Conservation (phyloP, 441 rosid species). For the Aquilaria agallochum region DNA sequence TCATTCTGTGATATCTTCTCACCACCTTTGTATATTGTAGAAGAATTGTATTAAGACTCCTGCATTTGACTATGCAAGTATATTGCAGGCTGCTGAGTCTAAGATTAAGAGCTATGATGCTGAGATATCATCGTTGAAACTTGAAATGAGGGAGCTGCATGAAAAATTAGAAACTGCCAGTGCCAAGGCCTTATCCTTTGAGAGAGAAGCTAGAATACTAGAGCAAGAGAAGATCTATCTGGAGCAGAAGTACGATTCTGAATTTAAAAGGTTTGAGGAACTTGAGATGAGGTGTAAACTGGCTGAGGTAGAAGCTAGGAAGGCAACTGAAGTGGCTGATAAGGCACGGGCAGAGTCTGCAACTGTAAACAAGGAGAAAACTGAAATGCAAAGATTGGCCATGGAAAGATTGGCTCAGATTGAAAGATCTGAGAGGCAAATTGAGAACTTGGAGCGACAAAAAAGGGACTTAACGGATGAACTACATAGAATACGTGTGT, state of each 20-base stretch:
- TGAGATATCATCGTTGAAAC: slow-evolving; percentile 61
- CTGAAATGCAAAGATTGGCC: slow-evolving; percentile 75
- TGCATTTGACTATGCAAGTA: slow-evolving; percentile 11
- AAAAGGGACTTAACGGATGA: slow-evolving; percentile 59
- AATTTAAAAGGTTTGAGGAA: slow-evolving; percentile 83
- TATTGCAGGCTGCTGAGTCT: slow-evolving; percentile 88
- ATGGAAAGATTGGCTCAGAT: slow-evolving; percentile 90
- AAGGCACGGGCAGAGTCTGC: slow-evolving; percentile 83
- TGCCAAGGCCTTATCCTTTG: slow-evolving; percentile 72
- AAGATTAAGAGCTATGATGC: slow-evolving; percentile 70
- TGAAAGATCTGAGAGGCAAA: slow-evolving; percentile 77
- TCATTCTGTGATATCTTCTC: no score
- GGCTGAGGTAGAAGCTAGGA: slow-evolving; percentile 90
- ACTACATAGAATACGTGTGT: slow-evolving; percentile 48
- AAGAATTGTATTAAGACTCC: neutral
- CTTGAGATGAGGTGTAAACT: slow-evolving; percentile 72
- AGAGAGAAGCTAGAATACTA: slow-evolving; percentile 70
- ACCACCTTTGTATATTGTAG: no score
- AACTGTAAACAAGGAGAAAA: slow-evolving; percentile 78
- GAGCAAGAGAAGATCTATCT: slow-evolving; percentile 89
- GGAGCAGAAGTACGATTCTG: slow-evolving; percentile 80
- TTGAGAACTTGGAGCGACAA: slow-evolving; percentile 76
- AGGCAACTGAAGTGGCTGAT: slow-evolving; percentile 87
- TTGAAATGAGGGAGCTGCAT: slow-evolving; percentile 50
- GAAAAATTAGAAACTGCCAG: slow-evolving; percentile 71